Percentiles rank a stretch among this genome's conserved stretches.
These are phyloP conservation scores for Dissophora globulifera DNA, from an alignment of 192 early-diverging fungal genomes.

Conservation along the genomic window DNA sequence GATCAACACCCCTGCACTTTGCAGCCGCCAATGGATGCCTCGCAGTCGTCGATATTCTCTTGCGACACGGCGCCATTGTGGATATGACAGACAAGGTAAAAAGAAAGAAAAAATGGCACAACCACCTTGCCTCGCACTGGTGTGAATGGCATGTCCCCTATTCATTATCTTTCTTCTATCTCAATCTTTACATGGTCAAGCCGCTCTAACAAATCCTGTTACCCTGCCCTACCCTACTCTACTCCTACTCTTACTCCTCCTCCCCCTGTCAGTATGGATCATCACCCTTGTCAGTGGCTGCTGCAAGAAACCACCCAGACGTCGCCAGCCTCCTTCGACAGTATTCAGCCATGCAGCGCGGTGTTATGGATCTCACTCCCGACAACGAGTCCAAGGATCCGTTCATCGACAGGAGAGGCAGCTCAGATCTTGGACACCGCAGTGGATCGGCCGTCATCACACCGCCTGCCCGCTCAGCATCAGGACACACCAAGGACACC, in stretches of 20 bases:
- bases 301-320: conserved; percentile 63
- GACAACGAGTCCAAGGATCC: conserved; percentile 28
- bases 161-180: no score
- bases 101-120: no score
- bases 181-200: no score
- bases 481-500: conserved; percentile 10
- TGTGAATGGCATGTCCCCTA: no score
- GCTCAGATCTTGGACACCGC: conserved; percentile 19
- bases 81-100: conserved; percentile 69
- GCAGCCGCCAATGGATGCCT: conserved; percentile 82
- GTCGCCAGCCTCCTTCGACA: conserved; percentile 50
- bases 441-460: conserved; percentile 6
- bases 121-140: no score
- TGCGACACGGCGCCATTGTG: conserved; percentile 68
- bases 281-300: conserved; percentile 60
- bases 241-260: no score
- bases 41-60: conserved; percentile 66
- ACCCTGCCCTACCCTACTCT: no score
- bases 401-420: conserved; percentile 21
- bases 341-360: conserved; percentile 49
- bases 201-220: no score
- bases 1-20: conserved; percentile 86
- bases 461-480: background rate
- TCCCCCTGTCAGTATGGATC: conserved; percentile 69
- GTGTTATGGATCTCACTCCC: conserved; percentile 41